Base-by-base conservation (phyloP, 2,329 filamentous ascomycete genomes). In the Claviceps arundinis region DNA sequence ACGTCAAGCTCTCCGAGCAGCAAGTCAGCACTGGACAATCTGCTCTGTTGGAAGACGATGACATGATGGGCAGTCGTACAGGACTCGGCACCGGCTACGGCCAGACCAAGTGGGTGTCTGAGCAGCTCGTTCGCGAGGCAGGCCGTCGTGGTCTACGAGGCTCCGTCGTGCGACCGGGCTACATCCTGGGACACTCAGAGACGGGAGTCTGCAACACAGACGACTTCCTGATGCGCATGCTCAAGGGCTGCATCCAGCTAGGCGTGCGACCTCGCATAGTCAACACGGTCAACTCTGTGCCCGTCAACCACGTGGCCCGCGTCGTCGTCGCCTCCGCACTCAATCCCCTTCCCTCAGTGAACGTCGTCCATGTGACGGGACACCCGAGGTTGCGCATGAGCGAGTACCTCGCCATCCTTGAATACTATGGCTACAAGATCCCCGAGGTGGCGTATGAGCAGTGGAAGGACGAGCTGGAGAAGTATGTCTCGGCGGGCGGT, bases 221-320 rank as follows among this genome's bases (percentile, higher is more conserved):
- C 62, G 91, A 96, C 68, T 97, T 96, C 73, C 71, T 97, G 6
- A 78, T 95, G 57, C 81, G 91, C 41, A 80, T 96, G 70, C 71
- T 84, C 52, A 95, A 96, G 71, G 90, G 89, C 53, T 95, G 89
- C 61, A 73, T 95, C 49, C 90, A 97, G 67, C 74, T 96, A 2
- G 72, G 72, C 2, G 74, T 76, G 2, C 77, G 88, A 0, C 91
- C 90, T 1, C 76, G 79, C 58, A 94, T 96, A 59, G 69, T 75
- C 64, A 97, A 95, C 71, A 87, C 88, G 0, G 81, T 96, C 67
- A 97, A 96, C 71, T 81, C 84, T 66, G 86, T 95, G 0, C 90
- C 91, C 0, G 89, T 95, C 26, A 81, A 82, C 56, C 88, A 95
- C 58, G 89, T 96, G 38, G 80, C 84, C 1, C 76, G 80, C n/a